Evolutionary conservation across 1,284 basidiomycete species (phyloP).

Genomic region (Singerocomus inundabilis): DNA sequence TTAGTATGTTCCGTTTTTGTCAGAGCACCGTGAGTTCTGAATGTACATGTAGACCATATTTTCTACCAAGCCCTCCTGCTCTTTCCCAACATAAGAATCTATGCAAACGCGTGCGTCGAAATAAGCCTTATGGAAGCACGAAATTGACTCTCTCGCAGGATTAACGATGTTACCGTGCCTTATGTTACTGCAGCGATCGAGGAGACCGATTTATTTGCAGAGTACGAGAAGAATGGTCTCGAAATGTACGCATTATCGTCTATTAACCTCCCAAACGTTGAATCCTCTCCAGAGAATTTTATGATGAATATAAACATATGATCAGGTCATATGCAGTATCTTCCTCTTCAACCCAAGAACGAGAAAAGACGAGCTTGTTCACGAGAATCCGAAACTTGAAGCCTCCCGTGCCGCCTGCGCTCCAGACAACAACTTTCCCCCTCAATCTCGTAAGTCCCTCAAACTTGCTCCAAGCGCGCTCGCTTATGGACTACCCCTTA

Average conservation of each 20-base stretch:
- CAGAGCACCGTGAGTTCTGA: conserved; percentile 10
- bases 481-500: conserved; percentile 1
- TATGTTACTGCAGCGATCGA: conserved; percentile 79
- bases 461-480: background rate
- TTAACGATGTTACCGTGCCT: conserved; percentile 81
- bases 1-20: conserved; percentile 33
- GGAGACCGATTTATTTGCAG: conserved; percentile 63
- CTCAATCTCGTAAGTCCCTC: conserved; percentile 62
- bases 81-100: conserved; percentile 76
- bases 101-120: conserved; percentile 72
- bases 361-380: conserved; percentile 42
- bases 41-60: conserved; percentile 49
- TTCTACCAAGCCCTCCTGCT: conserved; percentile 75
- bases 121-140: background rate
- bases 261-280: conserved; percentile 7
- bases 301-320: conserved; percentile 55
- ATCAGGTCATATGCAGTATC: conserved; percentile 50
- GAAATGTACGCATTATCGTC: conserved; percentile 48
- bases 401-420: conserved; percentile 59
- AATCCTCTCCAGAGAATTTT: conserved; percentile 44
- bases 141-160: conserved; percentile 34
- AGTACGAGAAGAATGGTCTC: conserved; percentile 57
- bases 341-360: conserved; percentile 25
- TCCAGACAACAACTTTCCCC: conserved; percentile 68
- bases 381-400: conserved; percentile 26